Evolutionary conservation across 192 early-diverging fungal species (phyloP), one percentile per base, ranked within the genome.

Genomic region (Podila epigama): DNA sequence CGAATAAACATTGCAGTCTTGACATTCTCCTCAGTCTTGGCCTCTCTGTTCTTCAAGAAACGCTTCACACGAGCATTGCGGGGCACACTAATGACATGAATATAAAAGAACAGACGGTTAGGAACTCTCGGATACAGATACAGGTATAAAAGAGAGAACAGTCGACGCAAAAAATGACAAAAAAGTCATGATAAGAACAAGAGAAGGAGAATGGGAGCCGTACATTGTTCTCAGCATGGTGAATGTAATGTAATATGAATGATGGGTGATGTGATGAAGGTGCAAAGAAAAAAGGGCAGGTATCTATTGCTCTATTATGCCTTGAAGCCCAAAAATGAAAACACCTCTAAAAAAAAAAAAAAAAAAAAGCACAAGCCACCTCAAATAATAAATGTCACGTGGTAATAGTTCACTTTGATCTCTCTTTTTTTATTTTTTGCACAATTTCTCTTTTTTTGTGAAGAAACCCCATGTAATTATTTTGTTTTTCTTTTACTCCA

Each of bases 1-100:
- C 92, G 89, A 33, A 98, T 80, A 71, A 98, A 93, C 31, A 99
- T 86, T 40, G 96, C 91, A 16, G 91, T 89, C 79, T 99, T 99
- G 42, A 89, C 83, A 75, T 92, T 95, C 72, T 99, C 98, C 33
- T 93, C 88, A 8, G 93, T 85, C 82, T 97, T 92, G 51, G 98
- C 89, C 69, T 95, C 97, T 56, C 92, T 86, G 77, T 95, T 93
- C 65, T 93, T 89, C 60, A 95, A 79, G 28, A 89, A 89, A 59
- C 98, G 89, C 87, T 91, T 93, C 33, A 92, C 86, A 58, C 93
- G 92, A 51, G 96, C 95, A 59, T 91, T 97, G 69, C 93, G 94
- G 44, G 96, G 87, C 75, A 95, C 95, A 28, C 92, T 94, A 60
- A 0, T 39, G 32, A 10, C 15, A 1, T 52, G 39, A 39, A 22